phyloP scores from a whole-genome alignment of 129 eudicot genomes.

The Mikania micrantha region DNA sequence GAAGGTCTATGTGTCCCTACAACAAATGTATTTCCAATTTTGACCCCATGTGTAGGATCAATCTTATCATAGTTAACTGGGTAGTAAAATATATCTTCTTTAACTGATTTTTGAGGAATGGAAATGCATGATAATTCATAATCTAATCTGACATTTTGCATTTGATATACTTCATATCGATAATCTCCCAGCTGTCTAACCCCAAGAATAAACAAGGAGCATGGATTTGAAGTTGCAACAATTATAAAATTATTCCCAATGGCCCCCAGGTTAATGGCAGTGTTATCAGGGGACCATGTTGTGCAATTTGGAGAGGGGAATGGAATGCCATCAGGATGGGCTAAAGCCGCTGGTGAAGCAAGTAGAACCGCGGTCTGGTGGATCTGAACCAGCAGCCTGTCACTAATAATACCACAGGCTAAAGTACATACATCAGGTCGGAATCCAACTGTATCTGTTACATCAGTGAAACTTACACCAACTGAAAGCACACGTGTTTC shows the following conservation, averaged over 20 bases:
- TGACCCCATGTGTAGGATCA: conserved; percentile 29
- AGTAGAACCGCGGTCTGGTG: conserved; percentile 70
- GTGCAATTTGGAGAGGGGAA: conserved; percentile 52
- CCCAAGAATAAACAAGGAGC: conserved; percentile 71
- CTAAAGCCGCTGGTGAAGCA: conserved; percentile 51
- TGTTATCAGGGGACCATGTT: conserved; percentile 77
- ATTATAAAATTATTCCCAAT: conserved; percentile 58
- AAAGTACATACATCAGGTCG: conserved; percentile 89
- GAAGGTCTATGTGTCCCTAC: conserved; percentile 97
- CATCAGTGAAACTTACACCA: conserved; percentile 90
- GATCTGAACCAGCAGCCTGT: conserved; percentile 70
- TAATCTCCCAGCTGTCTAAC: conserved; percentile 30
- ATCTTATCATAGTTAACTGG: conserved; percentile 8
- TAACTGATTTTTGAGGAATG: conserved; percentile 43
- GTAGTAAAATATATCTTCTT: conserved; percentile 21
- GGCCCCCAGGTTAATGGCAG: conserved; percentile 73
- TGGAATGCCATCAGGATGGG: conserved; percentile 62
- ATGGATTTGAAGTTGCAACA: conserved; percentile 90
- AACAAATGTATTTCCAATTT: conserved; percentile 46
- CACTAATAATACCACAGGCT: conserved; percentile 81
- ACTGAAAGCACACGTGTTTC: conserved; percentile 95
- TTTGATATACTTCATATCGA: conserved; percentile 55
- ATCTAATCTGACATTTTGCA: conserved; percentile 65
- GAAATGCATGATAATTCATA: conserved; percentile 86
- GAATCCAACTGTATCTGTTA: conserved; percentile 85